Percentiles rank a stretch among this genome's conserved stretches.
These are phyloP conservation scores for Trebouxia sp. DNA, from an alignment of 139 green algal genomes.

Conservation along the genomic window DNA sequence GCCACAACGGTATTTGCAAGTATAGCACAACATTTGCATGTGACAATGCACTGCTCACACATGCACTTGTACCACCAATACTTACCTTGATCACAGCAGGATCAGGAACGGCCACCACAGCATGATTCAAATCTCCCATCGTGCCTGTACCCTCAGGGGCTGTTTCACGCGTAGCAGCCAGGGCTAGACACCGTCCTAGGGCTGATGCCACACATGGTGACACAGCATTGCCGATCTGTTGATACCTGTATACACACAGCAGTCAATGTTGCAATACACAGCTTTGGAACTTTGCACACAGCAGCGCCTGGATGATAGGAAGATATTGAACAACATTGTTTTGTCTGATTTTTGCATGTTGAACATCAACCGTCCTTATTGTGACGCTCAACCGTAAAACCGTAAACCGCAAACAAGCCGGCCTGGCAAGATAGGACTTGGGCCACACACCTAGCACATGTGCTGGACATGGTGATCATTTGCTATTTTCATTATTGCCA, in stretches of 20 bases:
- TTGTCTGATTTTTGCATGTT: too few species aligned
- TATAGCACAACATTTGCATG: too few species aligned
- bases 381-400: not conserved
- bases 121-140: not conserved
- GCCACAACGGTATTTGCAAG: too few species aligned
- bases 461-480: constrained; percentile 17
- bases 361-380: too few species aligned
- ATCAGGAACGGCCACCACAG: constrained; percentile 48
- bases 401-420: not conserved
- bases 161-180: constrained; percentile 44
- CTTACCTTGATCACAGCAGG: constrained; percentile 37
- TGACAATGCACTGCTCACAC: too few species aligned
- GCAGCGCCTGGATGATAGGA: constrained; percentile 53
- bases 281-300: constrained; percentile 79
- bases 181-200: constrained; percentile 67
- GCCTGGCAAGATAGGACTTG: constrained; percentile 37
- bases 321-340: too few species aligned
- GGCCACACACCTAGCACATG: constrained; percentile 28
- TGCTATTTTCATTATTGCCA: too few species aligned
- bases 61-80: not conserved
- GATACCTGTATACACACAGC: not conserved
- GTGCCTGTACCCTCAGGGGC: too few species aligned
- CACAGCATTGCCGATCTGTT: constrained; percentile 83
- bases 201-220: constrained; percentile 58
- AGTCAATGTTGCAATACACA: constrained; percentile 71